Percentiles rank a stretch among this genome's conserved stretches.
These are phyloP conservation scores for Colletotrichum plurivorum DNA, from an alignment of 2,329 filamentous ascomycete species.

Conservation along the genomic window DNA sequence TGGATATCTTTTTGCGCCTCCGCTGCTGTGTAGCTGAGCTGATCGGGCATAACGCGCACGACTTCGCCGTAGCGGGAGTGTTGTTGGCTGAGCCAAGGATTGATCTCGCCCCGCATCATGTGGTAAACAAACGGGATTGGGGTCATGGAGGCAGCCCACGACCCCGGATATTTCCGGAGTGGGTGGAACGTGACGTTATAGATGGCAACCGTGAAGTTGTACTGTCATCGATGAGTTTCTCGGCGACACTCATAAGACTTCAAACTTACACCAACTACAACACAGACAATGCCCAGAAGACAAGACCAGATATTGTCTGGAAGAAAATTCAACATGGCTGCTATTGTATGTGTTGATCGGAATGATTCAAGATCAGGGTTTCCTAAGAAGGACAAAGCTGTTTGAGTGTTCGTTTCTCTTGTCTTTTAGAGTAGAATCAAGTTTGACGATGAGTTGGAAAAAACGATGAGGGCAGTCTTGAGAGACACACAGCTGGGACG, in stretches of 20 bases:
- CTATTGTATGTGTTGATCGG: not conserved
- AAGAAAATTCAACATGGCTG: not conserved
- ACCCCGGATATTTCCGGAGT: not conserved
- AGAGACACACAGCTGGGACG: no score
- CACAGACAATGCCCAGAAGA: not conserved
- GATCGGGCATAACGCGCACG: conserved; percentile 61
- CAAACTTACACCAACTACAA: not conserved
- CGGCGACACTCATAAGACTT: not conserved
- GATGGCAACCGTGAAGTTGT: not conserved
- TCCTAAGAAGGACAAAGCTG: no score
- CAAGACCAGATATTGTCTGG: not conserved
- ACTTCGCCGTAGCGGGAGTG: conserved; percentile 59
- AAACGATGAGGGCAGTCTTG: no score
- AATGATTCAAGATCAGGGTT: no score
- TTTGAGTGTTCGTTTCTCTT: no score
- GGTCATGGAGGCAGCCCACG: not conserved
- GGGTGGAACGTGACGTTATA: conserved; percentile 5
- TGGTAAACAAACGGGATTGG: not conserved
- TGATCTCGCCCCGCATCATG: not conserved
- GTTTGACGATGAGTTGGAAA: no score
- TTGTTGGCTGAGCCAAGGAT: not conserved
- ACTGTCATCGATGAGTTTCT: not conserved
- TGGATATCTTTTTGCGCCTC: conserved; percentile 55
- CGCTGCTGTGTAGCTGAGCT: conserved; percentile 58
- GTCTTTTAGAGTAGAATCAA: no score